Percentiles rank a stretch among this genome's conserved stretches.
These are phyloP conservation scores for Lepidopterella palustris DNA, from an alignment of 495 filamentous ascomycete species.

Conservation along the genomic window DNA sequence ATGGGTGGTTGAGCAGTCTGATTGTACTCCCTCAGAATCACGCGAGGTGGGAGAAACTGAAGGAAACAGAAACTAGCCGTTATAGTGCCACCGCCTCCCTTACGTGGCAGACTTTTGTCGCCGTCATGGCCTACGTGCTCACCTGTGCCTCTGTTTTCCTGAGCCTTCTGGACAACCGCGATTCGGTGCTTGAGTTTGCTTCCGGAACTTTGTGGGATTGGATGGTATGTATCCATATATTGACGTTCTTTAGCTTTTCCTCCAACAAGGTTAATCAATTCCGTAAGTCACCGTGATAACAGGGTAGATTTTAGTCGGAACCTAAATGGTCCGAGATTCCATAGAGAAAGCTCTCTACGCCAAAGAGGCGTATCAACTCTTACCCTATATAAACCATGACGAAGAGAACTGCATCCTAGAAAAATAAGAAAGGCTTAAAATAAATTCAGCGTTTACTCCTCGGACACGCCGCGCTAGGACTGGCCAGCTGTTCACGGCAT, in stretches of 20 bases:
- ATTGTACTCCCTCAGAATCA: slow-evolving; percentile 23
- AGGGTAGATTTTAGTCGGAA: slow-evolving; percentile 26
- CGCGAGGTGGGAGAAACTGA: slow-evolving; percentile 18
- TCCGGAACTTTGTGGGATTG: slow-evolving; percentile 25
- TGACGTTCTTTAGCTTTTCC: not conserved
- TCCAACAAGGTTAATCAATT: too few relatives aligned
- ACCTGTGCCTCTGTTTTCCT: slow-evolving; percentile 14
- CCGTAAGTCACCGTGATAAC: slow-evolving; percentile 19
- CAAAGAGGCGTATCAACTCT: slow-evolving; percentile 16
- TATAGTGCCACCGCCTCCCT: slow-evolving; percentile 22
- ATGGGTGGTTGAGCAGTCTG: slow-evolving; percentile 25
- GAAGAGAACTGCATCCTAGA: slow-evolving; percentile 14
- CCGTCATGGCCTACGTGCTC: slow-evolving; percentile 21
- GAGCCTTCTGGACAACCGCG: slow-evolving; percentile 13
- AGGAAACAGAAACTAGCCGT: slow-evolving; percentile 9
- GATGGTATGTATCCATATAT: slow-evolving; percentile 8
- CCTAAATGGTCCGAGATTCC: slow-evolving; percentile 12
- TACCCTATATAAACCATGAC: slow-evolving; percentile 7
- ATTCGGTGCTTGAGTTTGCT: slow-evolving; percentile 16
- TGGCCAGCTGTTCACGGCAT: slow-evolving; percentile 18
- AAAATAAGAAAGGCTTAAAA: too few relatives aligned
- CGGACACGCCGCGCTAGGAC: slow-evolving; percentile 16
- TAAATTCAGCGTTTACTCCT: too few relatives aligned
- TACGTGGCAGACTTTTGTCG: slow-evolving; percentile 21
- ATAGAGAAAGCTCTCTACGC: slow-evolving; percentile 17